Conservation (phyloP, 2,329 filamentous ascomycete species). For the Fusarium lyarnte region DNA sequence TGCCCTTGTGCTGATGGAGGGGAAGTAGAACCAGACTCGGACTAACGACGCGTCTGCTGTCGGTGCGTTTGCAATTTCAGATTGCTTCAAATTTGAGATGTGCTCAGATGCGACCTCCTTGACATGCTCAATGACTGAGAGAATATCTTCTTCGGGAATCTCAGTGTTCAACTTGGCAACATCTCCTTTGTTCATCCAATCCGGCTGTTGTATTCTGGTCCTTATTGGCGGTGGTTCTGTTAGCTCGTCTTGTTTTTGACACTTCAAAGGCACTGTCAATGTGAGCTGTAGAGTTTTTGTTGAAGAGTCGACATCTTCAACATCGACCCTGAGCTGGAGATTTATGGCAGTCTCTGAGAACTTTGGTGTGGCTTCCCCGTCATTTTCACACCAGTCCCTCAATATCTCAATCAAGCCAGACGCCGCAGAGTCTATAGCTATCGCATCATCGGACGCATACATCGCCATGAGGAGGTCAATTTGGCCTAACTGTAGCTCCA, state of each 20-base stretch:
- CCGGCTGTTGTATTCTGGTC: slow-evolving; percentile 58
- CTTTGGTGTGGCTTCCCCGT: neutral
- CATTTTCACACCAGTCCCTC: slow-evolving; percentile 37
- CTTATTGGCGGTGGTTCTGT: slow-evolving; percentile 53
- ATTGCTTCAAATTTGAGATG: slow-evolving; percentile 36
- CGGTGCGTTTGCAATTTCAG: neutral
- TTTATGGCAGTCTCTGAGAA: slow-evolving; percentile 23
- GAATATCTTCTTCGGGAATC: slow-evolving; percentile 56
- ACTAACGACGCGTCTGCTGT: slow-evolving; percentile 47
- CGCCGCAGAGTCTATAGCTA: slow-evolving; percentile 42
- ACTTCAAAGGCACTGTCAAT: slow-evolving; percentile 48
- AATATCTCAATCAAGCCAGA: slow-evolving; percentile 26
- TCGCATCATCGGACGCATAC: slow-evolving; percentile 55
- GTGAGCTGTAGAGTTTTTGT: slow-evolving; percentile 46
- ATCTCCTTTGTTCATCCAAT: slow-evolving; percentile 63
- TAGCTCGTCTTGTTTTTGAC: neutral
- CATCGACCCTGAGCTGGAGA: slow-evolving; percentile 42
- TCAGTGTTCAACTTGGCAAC: slow-evolving; percentile 49
- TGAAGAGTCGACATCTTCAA: slow-evolving; percentile 7
- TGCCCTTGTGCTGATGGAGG: slow-evolving; percentile 66
- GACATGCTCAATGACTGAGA: slow-evolving; percentile 57
- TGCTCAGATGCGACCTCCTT: slow-evolving; percentile 49
- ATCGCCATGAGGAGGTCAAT: slow-evolving; percentile 63
- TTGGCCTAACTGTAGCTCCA: slow-evolving; percentile 59
- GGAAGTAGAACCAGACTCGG: slow-evolving; percentile 71